Evolutionary conservation across 2,329 filamentous ascomycete genomes (phyloP).

Genomic region (Penicillium digitatum): DNA sequence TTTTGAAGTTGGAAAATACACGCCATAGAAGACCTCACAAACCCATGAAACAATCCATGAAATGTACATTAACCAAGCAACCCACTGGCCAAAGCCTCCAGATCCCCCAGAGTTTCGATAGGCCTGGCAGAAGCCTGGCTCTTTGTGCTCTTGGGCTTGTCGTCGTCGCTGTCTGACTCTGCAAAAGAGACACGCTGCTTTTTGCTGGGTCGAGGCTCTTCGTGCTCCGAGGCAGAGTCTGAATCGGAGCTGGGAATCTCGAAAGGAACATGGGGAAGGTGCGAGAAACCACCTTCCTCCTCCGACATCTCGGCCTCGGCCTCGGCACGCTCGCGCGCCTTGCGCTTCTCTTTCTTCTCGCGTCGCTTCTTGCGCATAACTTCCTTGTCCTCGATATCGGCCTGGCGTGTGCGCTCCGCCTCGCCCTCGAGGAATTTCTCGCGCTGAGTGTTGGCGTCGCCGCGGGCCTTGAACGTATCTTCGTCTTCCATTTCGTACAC

Average conservation of each 20-base stretch:
- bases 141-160: slow-evolving; percentile 24
- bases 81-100: slow-evolving; percentile 47
- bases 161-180: slow-evolving; percentile 26
- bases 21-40: slow-evolving; percentile 14
- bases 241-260: slow-evolving; percentile 17
- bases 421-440: slow-evolving; percentile 75
- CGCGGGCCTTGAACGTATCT: slow-evolving; percentile 70
- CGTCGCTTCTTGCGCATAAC: slow-evolving; percentile 68
- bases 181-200: slow-evolving; percentile 41
- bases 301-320: slow-evolving; percentile 30
- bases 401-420: slow-evolving; percentile 63
- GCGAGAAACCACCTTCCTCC: slow-evolving; percentile 21
- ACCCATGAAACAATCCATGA: slow-evolving; percentile 7
- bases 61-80: slow-evolving; percentile 33
- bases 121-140: slow-evolving; percentile 20
- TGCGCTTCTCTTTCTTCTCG: slow-evolving; percentile 48
- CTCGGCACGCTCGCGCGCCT: slow-evolving; percentile 38
- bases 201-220: slow-evolving; percentile 36
- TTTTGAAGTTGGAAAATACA: slow-evolving; percentile 3
- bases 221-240: slow-evolving; percentile 23
- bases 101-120: slow-evolving; percentile 47
- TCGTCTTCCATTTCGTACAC: slow-evolving; percentile 87
- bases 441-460: slow-evolving; percentile 71
- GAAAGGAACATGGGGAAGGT: slow-evolving; percentile 22
- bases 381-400: slow-evolving; percentile 79